These are phyloP conservation scores for Auricularia sp. DNA, from an alignment of 768 basidiomycete species.

Conservation along the genomic window DNA sequence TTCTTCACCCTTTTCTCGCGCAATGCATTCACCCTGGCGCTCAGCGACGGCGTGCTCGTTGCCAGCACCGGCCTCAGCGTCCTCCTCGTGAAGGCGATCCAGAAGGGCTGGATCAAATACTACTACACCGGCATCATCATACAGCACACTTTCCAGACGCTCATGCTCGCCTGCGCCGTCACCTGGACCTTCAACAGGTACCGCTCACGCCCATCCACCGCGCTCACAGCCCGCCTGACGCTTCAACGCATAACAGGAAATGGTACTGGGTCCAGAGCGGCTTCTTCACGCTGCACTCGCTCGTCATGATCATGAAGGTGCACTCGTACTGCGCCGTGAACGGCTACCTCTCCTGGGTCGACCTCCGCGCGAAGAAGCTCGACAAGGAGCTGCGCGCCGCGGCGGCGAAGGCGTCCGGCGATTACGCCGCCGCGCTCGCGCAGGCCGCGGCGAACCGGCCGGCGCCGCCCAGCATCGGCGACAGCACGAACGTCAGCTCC, in stretches of 20 bases:
- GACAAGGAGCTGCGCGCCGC: constrained; percentile 37
- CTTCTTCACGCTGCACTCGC: constrained; percentile 75
- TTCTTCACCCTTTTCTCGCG: constrained; percentile 85
- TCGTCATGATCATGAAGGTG: constrained; percentile 93
- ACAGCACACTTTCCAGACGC: constrained; percentile 74
- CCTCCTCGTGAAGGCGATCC: constrained; percentile 69
- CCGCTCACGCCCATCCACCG: constrained; percentile 8
- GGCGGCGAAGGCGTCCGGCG: constrained; percentile 50
- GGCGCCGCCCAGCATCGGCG: constrained; percentile 13
- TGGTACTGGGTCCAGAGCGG: constrained; percentile 99
- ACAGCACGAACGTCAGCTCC: constrained; percentile 15
- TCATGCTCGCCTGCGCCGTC: constrained; percentile 61
- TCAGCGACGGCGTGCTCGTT: constrained; percentile 79
- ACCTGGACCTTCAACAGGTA: constrained; percentile 87
- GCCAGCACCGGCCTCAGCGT: constrained; percentile 64
- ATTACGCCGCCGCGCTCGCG: constrained; percentile 45
- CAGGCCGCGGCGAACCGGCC: constrained; percentile 31
- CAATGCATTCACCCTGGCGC: constrained; percentile 71
- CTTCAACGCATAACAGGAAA: constrained; percentile 36
- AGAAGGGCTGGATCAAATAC: constrained; percentile 72
- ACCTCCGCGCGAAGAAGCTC: constrained; percentile 35
- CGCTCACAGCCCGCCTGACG: not conserved
- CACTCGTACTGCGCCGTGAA: constrained; percentile 90
- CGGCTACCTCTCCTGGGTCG: constrained; percentile 59
- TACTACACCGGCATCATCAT: constrained; percentile 64